These are phyloP conservation scores for Acidiella bohemica DNA, from an alignment of 495 filamentous ascomycete species.

Conservation along the genomic window DNA sequence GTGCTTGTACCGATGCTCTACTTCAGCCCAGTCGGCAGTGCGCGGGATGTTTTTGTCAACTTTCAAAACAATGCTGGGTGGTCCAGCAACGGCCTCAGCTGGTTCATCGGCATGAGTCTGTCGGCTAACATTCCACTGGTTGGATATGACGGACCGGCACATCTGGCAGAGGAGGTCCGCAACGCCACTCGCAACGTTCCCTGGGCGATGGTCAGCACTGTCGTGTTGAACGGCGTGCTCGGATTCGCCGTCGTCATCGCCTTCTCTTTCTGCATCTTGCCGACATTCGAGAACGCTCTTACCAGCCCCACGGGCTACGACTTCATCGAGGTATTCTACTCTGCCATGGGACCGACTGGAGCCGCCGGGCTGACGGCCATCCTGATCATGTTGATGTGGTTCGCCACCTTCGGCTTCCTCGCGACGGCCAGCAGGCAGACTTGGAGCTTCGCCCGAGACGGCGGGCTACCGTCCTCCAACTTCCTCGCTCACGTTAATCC, in stretches of 20 bases:
- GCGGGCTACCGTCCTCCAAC: slow-evolving; percentile 10
- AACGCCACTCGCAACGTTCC: slow-evolving; percentile 10
- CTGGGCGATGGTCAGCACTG: slow-evolving; percentile 10
- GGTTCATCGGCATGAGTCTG: slow-evolving; percentile 10
- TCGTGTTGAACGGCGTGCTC: slow-evolving; percentile 10
- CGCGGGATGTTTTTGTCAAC: slow-evolving; percentile 7
- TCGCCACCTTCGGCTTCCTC: slow-evolving; percentile 10
- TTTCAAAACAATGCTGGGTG: slow-evolving; percentile 12
- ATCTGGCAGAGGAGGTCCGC: slow-evolving; percentile 15
- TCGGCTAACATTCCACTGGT: slow-evolving; percentile 8
- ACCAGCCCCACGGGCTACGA: slow-evolving; percentile 29
- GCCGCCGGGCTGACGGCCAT: slow-evolving; percentile 9
- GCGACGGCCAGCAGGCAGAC: slow-evolving; percentile 8
- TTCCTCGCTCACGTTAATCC: slow-evolving; percentile 8
- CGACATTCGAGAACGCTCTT: slow-evolving; percentile 16
- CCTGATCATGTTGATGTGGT: slow-evolving; percentile 4
- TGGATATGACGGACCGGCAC: slow-evolving; percentile 9
- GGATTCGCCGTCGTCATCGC: slow-evolving; percentile 8
- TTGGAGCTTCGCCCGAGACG: slow-evolving; percentile 14
- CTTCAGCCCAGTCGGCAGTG: slow-evolving; percentile 2
- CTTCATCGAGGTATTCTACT: slow-evolving; percentile 34
- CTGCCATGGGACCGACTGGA: slow-evolving; percentile 7
- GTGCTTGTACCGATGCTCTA: slow-evolving; percentile 10
- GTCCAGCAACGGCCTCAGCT: slow-evolving; percentile 6
- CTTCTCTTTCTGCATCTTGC: slow-evolving; percentile 9